Evolutionary conservation across 345 rosid species (phyloP).

Genomic region (Excoecaria agallocha): DNA sequence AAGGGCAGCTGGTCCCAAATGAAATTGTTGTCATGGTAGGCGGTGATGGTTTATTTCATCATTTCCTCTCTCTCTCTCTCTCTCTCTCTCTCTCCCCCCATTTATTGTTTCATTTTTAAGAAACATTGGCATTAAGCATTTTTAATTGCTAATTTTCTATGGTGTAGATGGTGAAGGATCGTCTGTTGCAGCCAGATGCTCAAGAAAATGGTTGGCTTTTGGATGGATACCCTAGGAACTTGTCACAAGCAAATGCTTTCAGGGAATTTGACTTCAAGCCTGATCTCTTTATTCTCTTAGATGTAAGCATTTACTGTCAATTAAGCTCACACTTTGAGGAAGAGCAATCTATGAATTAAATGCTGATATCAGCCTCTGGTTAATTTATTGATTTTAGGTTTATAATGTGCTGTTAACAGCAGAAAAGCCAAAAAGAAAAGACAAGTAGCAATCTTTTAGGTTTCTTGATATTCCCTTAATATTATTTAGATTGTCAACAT

Average conservation of each 20-base stretch:
- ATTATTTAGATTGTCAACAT: background rate
- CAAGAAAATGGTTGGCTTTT: constrained; percentile 86
- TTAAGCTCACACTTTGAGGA: background rate
- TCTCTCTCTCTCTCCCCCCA: no score
- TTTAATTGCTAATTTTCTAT: constrained; percentile 19
- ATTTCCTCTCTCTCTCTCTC: no score
- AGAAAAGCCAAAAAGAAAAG: background rate
- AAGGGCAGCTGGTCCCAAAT: constrained; percentile 74
- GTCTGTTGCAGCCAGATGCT: constrained; percentile 67
- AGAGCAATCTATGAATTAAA: background rate
- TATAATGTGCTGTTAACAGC: no score
- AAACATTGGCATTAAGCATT: background rate
- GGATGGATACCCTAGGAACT: constrained; percentile 95
- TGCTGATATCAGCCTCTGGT: background rate
- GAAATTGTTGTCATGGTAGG: constrained; percentile 74
- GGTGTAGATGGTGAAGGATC: constrained; percentile 81
- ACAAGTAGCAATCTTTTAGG: background rate
- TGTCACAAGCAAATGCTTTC: constrained; percentile 84
- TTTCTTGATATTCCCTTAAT: background rate
- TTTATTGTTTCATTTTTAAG: background rate
- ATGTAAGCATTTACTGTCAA: constrained; percentile 39
- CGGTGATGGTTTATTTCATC: no score
- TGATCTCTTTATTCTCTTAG: constrained; percentile 80
- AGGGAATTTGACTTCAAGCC: constrained; percentile 60
- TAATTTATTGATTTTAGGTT: no score